Base-by-base conservation (phyloP, 495 filamentous ascomycete genomes). In the Penicillium angulare region DNA sequence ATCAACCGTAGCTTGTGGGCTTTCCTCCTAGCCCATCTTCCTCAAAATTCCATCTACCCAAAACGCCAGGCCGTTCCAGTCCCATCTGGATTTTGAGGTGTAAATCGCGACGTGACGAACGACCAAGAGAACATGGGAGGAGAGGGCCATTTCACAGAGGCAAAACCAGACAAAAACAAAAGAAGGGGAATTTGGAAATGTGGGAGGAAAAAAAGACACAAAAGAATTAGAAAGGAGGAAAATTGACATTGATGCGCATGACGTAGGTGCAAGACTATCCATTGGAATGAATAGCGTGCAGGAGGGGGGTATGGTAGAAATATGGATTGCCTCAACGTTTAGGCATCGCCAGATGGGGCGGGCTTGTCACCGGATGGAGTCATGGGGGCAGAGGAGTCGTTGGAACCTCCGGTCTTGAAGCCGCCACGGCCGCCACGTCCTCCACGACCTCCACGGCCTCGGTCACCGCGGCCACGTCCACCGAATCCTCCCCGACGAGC, bases 401-500 rank as follows among this genome's bases (percentile, higher is more conserved):
- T 63, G 10, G 66, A 56, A 3, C 59, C 55, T n/a, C 42, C 41
- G 29, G 59, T 73, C 61, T 66, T 73, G 61, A 81, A 79, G 7
- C 82, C 80, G 24, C 85, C 82, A 13, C 79, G 78, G 44, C 45
- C 43, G 34, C 69, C 66, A 17, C 74, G 65, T 55, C 69, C 72
- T 32, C 74, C 64, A 27, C 66, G 60, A 38, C 69, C 69, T 40
- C 70, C 70, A 47, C 81, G 77, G 43, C 86, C 77, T 38, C 82
- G 65, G 27, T 77, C 77, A 17, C 84, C 73, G 18, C 81, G 76
- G 20, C 76, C 77, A 5, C 83, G 77, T n/a, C 82, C 82, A 57
- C 82, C 79, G 38, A 85, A 82, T 42, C 83, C 83, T 39, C 87
- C 83, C 31, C 83, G 76, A 16, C 82, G 68, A 26, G 66, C 66